These are phyloP conservation scores for Penicillium occitanis DNA, from an alignment of 2,329 filamentous ascomycete genomes.

Conservation along the genomic window DNA sequence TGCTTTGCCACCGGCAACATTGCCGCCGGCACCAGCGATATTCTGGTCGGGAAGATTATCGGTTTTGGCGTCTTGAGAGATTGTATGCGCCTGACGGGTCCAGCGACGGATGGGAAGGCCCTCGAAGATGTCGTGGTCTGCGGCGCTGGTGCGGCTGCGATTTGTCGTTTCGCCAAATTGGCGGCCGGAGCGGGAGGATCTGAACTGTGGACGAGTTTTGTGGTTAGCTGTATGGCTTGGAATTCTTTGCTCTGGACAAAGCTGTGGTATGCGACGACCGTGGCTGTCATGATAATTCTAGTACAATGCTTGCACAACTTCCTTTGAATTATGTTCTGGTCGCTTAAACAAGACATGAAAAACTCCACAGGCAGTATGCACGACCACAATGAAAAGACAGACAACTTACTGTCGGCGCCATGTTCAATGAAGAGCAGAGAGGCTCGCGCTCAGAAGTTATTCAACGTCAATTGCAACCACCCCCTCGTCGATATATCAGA, in stretches of 20 bases:
- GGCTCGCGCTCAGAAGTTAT: constrained; percentile 1
- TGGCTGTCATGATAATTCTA: not conserved
- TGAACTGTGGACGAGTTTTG: constrained; percentile 44
- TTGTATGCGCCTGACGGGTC: constrained; percentile 68
- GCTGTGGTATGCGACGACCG: not conserved
- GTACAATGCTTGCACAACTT: not conserved
- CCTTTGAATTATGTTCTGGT: not conserved
- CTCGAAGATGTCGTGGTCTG: constrained; percentile 66
- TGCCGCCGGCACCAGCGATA: constrained; percentile 27
- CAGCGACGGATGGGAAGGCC: constrained; percentile 90
- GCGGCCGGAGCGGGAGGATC: constrained; percentile 58
- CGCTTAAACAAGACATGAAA: not conserved
- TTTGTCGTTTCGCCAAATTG: constrained; percentile 54
- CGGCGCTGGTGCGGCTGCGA: constrained; percentile 48
- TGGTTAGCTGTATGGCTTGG: not conserved
- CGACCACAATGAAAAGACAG: not conserved
- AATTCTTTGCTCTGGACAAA: not conserved
- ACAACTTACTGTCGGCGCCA: constrained; percentile 23
- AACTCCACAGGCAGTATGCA: not conserved
- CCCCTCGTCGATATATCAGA: not conserved
- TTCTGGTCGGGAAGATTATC: constrained; percentile 52
- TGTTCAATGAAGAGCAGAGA: constrained; percentile 15
- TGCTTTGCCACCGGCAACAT: constrained; percentile 23
- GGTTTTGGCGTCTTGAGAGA: constrained; percentile 65
- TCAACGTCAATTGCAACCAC: constrained; percentile 5